Conservation (phyloP, 1,284 basidiomycete species). For the Irpex lacteus region DNA sequence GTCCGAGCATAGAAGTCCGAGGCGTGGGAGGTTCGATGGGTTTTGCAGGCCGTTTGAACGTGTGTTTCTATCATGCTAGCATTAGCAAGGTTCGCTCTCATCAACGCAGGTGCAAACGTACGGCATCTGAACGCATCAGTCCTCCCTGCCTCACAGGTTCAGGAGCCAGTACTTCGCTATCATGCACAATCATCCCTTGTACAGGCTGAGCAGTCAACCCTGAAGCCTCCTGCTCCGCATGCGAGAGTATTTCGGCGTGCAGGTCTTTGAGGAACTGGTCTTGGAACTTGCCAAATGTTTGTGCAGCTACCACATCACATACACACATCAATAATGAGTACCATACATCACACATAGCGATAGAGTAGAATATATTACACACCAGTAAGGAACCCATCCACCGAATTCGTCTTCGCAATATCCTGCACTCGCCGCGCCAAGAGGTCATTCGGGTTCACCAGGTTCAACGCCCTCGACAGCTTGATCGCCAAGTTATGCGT, state of each 20-base stretch:
- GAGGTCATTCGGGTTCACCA: slow-evolving; percentile 79
- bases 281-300: slow-evolving; percentile 84
- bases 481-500: slow-evolving; percentile 78
- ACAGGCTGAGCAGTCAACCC: slow-evolving; percentile 54
- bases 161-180: slow-evolving; percentile 79
- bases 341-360: no score
- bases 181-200: slow-evolving; percentile 73
- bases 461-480: slow-evolving; percentile 77
- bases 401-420: slow-evolving; percentile 69
- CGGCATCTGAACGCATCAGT: slow-evolving; percentile 64
- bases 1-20: slow-evolving; percentile 74
- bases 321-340: no score
- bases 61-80: slow-evolving; percentile 53
- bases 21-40: slow-evolving; percentile 73
- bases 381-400: slow-evolving; percentile 66
- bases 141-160: slow-evolving; percentile 77
- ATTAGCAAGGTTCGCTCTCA: background rate
- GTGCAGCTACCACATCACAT: slow-evolving; percentile 52
- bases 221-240: slow-evolving; percentile 62
- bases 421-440: slow-evolving; percentile 78
- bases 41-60: slow-evolving; percentile 72
- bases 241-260: slow-evolving; percentile 55
- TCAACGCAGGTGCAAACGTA: slow-evolving; percentile 34
- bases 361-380: slow-evolving; percentile 17
- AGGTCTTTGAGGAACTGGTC: slow-evolving; percentile 58